phyloP scores from a whole-genome alignment of 2,329 filamentous ascomycete genomes.

The Colletotrichum sp. region DNA sequence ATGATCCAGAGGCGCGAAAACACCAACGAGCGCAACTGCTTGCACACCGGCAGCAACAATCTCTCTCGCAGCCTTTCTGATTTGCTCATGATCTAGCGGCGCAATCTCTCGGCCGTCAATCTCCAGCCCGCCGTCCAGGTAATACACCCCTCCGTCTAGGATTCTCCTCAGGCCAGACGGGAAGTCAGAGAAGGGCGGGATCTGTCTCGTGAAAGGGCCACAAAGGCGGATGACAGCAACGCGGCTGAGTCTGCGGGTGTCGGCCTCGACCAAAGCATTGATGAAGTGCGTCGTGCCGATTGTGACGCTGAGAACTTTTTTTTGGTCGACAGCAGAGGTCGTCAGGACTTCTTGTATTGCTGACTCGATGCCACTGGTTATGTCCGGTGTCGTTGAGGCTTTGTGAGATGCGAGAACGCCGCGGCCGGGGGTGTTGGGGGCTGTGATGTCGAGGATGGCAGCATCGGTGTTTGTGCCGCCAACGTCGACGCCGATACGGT shows the following conservation, averaged over 20 bases:
- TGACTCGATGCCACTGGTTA: conserved; percentile 52
- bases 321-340: conserved; percentile 39
- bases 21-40: conserved; percentile 46
- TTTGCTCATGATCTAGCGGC: conserved; percentile 39
- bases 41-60: conserved; percentile 40
- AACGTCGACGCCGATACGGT: conserved; percentile 49
- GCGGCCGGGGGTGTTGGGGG: conserved; percentile 35
- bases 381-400: conserved; percentile 53
- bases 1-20: conserved; percentile 52
- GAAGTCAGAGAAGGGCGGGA: conserved; percentile 52
- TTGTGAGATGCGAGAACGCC: conserved; percentile 54
- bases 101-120: conserved; percentile 53
- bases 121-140: conserved; percentile 51
- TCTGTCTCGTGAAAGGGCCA: conserved; percentile 47
- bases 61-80: conserved; percentile 34
- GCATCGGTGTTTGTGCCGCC: conserved; percentile 49
- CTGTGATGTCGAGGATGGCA: conserved; percentile 48
- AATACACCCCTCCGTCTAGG: conserved; percentile 44
- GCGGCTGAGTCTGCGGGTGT: conserved; percentile 44
- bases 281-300: conserved; percentile 58
- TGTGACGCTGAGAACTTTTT: conserved; percentile 49
- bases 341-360: conserved; percentile 49
- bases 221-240: conserved; percentile 53
- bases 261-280: conserved; percentile 53
- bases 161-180: conserved; percentile 43